Evolutionary conservation across 1,284 basidiomycete species (phyloP), one percentile per base, ranked within the genome.

Genomic region (Ustilago vetiveriae): DNA sequence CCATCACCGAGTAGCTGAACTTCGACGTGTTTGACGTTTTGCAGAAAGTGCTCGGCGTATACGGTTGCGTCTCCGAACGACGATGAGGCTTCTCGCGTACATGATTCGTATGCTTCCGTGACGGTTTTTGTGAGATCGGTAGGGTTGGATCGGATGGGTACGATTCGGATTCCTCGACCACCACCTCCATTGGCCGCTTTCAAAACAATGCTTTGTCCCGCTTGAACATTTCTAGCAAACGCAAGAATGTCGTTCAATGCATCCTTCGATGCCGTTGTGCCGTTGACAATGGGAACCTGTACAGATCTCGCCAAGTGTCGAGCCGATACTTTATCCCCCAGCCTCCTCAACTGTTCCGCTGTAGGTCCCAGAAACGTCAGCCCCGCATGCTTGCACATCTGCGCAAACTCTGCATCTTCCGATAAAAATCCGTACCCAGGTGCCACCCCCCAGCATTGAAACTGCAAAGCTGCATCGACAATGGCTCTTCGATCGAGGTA

Each of bases 361-460:
- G 44, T 49, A 1, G 67, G 64, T 3, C 67, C 68, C 3, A 73
- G 24, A 17, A 63, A 68, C 9, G 62, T 49, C 22, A 62, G 27
- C 1, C 50, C 55, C 1, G 24, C 39, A 3, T 41, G 45, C 11
- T 58, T 38, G 39, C 57, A 55, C 16, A 54, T 22, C 39, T 50
- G 16, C 8, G 74, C 53, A 36, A 76, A 73, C 2, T 23, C 39
- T 1, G 54, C 53, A 37, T 68, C 65, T 21, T 68, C 65, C 2
- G 53, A 53, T 13, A 68, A n/a, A 21, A 68, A 68, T 1, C 65
- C 65, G 21, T 68, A 63, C 3, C 65, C 65, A 0, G 65, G 65
- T 3, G 67, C 72, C 6, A 73, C 35, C 6, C 48, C 66, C 59
- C 88, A 85, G 4, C 87, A 89, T 24, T 83, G 86, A 48, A 55